These are phyloP conservation scores for Teunomyces atbi DNA, from an alignment of 805 yeast genomes.

Conservation along the genomic window DNA sequence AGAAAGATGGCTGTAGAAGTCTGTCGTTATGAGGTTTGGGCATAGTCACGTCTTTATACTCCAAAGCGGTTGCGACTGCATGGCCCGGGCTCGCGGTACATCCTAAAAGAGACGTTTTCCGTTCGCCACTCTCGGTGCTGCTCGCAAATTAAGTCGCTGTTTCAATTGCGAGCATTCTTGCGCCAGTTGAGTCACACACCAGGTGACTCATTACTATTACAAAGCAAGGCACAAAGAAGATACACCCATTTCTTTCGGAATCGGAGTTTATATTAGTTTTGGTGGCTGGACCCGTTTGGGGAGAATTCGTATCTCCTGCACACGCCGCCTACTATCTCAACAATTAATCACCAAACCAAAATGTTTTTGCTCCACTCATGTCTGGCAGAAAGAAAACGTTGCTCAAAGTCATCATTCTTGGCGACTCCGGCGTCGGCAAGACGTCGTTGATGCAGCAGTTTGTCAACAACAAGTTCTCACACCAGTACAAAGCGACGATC, in stretches of 20 bases:
- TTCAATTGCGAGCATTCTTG: background rate
- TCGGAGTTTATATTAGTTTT: too few species aligned
- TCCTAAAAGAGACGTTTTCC: background rate
- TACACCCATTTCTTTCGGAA: background rate
- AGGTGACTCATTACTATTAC: background rate
- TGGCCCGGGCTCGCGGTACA: too few species aligned
- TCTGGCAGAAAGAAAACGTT: conserved; percentile 71
- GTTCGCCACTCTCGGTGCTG: too few species aligned
- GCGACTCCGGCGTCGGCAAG: conserved; percentile 97
- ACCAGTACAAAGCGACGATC: conserved; percentile 95
- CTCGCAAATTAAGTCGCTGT: background rate
- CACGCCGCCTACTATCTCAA: background rate
- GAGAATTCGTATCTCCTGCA: conserved; percentile 3
- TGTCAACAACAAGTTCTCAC: conserved; percentile 90
- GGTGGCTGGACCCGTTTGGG: too few species aligned
- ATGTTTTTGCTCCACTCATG: conserved; percentile 25
- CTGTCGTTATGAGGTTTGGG: background rate
- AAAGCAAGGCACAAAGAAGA: too few species aligned
- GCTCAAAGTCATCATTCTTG: conserved; percentile 84
- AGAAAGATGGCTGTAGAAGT: background rate
- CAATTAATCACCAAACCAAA: background rate
- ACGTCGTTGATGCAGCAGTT: conserved; percentile 97
- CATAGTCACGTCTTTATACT: background rate
- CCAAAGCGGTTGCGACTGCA: too few species aligned
- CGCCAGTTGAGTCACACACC: background rate